A percentile compares a stretch with the other conserved stretches of the same genome.
Evolutionary conservation across 2,329 filamentous ascomycete genomes (phyloP).

Genomic region (Exophiala mesophila): DNA sequence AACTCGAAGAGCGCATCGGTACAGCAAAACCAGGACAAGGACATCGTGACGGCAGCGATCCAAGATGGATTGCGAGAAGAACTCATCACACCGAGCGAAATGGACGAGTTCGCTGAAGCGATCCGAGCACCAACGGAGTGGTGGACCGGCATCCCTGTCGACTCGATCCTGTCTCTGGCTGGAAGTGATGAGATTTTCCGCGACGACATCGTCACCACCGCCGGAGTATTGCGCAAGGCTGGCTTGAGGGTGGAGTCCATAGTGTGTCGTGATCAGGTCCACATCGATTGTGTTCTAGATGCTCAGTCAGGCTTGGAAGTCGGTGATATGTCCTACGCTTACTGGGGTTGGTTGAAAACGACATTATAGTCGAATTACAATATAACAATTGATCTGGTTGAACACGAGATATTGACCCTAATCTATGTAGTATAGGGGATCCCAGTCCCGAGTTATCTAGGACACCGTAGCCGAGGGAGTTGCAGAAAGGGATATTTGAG

Average conservation of each 20-base stretch:
- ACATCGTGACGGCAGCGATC: not conserved
- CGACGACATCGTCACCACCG: not conserved
- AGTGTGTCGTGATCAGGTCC: not conserved
- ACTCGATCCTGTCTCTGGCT: not conserved
- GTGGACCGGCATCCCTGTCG: not conserved
- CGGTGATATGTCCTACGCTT: not conserved
- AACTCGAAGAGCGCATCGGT: not conserved
- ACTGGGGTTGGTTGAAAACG: not conserved
- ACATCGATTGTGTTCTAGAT: not conserved
- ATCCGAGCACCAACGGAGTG: not conserved
- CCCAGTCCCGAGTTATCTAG: too few species aligned
- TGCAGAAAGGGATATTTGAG: too few species aligned
- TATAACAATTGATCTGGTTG: too few species aligned
- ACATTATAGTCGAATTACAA: too few species aligned
- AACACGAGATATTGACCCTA: too few species aligned
- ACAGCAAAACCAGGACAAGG: not conserved
- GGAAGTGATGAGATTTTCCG: not conserved
- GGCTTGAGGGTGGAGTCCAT: not conserved
- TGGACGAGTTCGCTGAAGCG: not conserved
- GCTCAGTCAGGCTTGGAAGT: not conserved
- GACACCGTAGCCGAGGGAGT: too few species aligned
- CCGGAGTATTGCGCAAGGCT: not conserved
- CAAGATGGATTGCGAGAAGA: not conserved
- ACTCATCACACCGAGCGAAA: not conserved
- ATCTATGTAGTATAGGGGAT: too few species aligned